These are phyloP conservation scores for Fraxinus latifolia DNA, from an alignment of 305 asterid genomes.

Conservation along the genomic window DNA sequence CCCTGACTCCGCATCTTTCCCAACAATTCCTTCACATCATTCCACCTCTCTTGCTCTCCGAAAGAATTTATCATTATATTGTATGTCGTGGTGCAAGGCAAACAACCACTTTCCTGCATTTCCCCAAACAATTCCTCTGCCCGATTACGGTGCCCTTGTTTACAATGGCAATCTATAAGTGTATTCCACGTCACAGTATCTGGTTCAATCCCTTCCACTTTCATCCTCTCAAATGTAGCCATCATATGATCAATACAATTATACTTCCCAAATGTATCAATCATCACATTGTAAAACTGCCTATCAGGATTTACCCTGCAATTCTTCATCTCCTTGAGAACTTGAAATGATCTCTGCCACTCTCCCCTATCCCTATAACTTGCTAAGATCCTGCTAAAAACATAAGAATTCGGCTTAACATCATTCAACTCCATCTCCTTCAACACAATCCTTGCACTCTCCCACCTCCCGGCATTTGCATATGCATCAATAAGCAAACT, in stretches of 20 bases:
- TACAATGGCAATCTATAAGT: slow-evolving; percentile 81
- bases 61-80: slow-evolving; percentile 81
- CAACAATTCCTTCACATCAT: slow-evolving; percentile 62
- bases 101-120: slow-evolving; percentile 66
- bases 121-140: slow-evolving; percentile 67
- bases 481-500: slow-evolving; percentile 91
- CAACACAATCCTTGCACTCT: slow-evolving; percentile 81
- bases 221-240: slow-evolving; percentile 78
- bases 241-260: slow-evolving; percentile 86
- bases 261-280: slow-evolving; percentile 85
- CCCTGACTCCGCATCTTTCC: slow-evolving; percentile 78
- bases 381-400: slow-evolving; percentile 75
- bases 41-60: slow-evolving; percentile 89
- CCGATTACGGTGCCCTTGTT: slow-evolving; percentile 60
- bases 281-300: slow-evolving; percentile 85
- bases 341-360: slow-evolving; percentile 94
- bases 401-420: slow-evolving; percentile 66
- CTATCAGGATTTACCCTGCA: slow-evolving; percentile 74
- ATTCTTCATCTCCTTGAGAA: slow-evolving; percentile 83
- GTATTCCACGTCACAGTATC: slow-evolving; percentile 93
- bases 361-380: slow-evolving; percentile 85
- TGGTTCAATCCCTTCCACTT: slow-evolving; percentile 70
- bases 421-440: slow-evolving; percentile 79
- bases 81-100: slow-evolving; percentile 80
- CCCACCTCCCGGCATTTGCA: slow-evolving; percentile 96